Conservation (phyloP, 1,139 yeast species). For the Suhomyces maxii region DNA sequence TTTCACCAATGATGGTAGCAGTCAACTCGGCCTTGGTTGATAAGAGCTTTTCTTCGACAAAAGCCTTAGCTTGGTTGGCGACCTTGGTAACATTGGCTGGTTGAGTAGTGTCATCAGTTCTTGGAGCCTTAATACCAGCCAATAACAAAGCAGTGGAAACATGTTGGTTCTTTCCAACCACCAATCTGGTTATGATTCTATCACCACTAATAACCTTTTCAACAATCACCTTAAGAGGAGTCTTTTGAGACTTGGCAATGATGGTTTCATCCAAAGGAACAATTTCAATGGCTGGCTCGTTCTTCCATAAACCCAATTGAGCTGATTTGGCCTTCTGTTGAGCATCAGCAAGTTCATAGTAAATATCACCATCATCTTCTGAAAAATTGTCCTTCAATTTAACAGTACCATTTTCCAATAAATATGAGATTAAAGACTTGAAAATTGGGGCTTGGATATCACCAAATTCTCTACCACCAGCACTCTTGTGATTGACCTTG, state of each 20-base stretch:
- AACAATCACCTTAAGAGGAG: conserved; percentile 58
- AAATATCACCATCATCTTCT: conserved; percentile 35
- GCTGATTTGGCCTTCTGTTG: conserved; percentile 53
- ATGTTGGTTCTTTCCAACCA: conserved; percentile 44
- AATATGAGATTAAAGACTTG: conserved; percentile 56
- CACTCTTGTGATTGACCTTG: conserved; percentile 52
- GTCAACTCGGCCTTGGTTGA: conserved; percentile 56
- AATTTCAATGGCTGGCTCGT: conserved; percentile 21
- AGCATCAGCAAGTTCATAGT: conserved; percentile 28
- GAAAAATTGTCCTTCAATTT: conserved; percentile 59
- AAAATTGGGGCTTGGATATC: conserved; percentile 68
- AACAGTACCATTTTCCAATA: conserved; percentile 60
- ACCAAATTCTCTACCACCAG: conserved; percentile 67
- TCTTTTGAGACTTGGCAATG: conserved; percentile 35
- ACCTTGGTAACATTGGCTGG: conserved; percentile 38
- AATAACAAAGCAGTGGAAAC: conserved; percentile 58
- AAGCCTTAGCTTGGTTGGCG: conserved; percentile 67
- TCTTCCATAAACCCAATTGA: conserved; percentile 59
- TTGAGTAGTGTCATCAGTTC: conserved; percentile 54
- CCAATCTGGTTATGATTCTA: conserved; percentile 59
- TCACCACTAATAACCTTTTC: conserved; percentile 83
- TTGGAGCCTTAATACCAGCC: conserved; percentile 74
- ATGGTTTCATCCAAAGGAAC: conserved; percentile 38
- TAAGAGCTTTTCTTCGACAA: conserved; percentile 66
- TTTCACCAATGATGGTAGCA: conserved; percentile 59